phyloP scores from a whole-genome alignment of 345 rosid species.

The Mercurialis annua region DNA sequence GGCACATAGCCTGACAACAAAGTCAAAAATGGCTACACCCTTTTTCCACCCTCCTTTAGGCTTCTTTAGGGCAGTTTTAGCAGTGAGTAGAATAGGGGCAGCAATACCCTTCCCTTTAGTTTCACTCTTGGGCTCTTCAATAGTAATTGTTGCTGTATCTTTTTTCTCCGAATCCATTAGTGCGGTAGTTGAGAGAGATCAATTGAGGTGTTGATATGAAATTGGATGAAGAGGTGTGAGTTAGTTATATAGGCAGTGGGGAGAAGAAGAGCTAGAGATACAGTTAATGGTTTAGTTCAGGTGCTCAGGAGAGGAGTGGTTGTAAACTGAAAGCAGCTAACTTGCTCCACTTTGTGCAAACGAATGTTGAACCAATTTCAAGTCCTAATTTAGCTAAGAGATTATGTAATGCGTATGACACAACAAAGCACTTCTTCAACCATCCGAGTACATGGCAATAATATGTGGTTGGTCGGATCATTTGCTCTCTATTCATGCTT shows the following conservation, averaged over 20 bases:
- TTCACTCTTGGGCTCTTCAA: slow-evolving; percentile 17
- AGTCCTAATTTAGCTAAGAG: no score
- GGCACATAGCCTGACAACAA: slow-evolving; percentile 41
- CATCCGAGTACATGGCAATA: no score
- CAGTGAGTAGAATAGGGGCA: neutral
- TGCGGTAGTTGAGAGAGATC: neutral
- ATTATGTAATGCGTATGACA: no score
- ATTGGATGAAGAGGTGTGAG: neutral
- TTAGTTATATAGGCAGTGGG: neutral
- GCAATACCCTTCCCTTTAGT: slow-evolving; percentile 29
- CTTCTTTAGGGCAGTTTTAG: slow-evolving; percentile 10
- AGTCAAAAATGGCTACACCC: slow-evolving; percentile 44
- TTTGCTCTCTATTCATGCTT: no score
- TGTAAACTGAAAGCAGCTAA: slow-evolving; percentile 15
- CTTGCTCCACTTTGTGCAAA: slow-evolving; percentile 31
- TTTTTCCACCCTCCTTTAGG: slow-evolving; percentile 33
- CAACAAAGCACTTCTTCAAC: neutral
- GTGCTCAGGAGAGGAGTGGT: slow-evolving; percentile 26
- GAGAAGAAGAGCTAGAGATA: neutral
- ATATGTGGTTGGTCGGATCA: no score
- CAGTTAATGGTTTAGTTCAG: slow-evolving; percentile 18
- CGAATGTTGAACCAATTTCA: neutral
- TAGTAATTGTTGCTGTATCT: slow-evolving; percentile 12
- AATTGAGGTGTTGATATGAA: neutral
- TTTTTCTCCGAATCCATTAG: slow-evolving; percentile 30